Conservation (phyloP, 768 basidiomycete species). For the Calocybe cyanea region DNA sequence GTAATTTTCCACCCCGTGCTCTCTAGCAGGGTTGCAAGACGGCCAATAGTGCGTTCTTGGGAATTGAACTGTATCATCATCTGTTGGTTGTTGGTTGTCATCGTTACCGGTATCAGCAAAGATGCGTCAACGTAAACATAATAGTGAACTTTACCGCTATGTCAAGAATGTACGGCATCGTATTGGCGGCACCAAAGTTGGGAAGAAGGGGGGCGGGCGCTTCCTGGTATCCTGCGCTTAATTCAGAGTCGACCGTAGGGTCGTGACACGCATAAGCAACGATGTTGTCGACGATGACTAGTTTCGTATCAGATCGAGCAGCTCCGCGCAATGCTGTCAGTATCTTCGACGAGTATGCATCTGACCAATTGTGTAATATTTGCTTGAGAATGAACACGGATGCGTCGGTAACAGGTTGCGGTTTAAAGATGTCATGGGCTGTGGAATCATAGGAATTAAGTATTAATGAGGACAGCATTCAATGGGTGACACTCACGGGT, state of each 20-base stretch:
- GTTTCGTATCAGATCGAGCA: conserved; percentile 27
- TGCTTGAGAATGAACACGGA: no score
- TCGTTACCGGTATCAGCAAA: no score
- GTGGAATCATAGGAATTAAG: no score
- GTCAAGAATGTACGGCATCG: conserved; percentile 8
- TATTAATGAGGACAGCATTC: not conserved
- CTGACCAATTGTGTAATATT: conserved; percentile 38
- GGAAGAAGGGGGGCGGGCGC: conserved; percentile 10
- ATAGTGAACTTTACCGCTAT: not conserved
- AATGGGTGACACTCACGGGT: not conserved
- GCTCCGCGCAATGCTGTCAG: conserved; percentile 29
- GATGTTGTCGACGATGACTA: conserved; percentile 36
- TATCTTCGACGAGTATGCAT: conserved; percentile 25
- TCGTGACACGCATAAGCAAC: conserved; percentile 23
- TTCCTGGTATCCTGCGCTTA: not conserved
- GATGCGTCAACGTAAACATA: not conserved
- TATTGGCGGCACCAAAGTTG: conserved; percentile 10
- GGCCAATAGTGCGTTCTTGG: conserved; percentile 7
- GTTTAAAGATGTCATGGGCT: conserved; percentile 33
- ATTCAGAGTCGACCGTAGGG: not conserved
- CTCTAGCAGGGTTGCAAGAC: conserved; percentile 3
- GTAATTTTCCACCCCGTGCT: conserved; percentile 5
- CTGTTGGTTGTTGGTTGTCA: not conserved
- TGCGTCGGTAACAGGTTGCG: conserved; percentile 36
- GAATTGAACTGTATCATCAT: conserved; percentile 11